These are phyloP conservation scores for Inga oerstediana DNA, from an alignment of 306 rosid species.

Conservation along the genomic window DNA sequence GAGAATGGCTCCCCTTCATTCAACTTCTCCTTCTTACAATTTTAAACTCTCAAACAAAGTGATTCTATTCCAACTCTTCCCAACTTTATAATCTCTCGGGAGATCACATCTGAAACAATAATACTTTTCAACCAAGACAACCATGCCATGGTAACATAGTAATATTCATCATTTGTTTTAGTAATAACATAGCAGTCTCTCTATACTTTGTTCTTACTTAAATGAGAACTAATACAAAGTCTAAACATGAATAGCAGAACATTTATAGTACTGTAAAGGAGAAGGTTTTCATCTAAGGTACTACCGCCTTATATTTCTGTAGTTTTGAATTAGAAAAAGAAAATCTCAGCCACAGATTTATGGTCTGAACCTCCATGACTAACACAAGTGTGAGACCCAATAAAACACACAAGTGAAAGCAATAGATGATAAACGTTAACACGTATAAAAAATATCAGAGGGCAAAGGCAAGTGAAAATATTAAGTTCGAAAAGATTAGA, in stretches of 20 bases:
- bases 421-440: not conserved
- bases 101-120: not conserved
- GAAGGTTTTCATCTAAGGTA: not conserved
- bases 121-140: not conserved
- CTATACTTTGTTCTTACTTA: not conserved
- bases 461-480: not conserved
- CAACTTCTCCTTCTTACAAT: not conserved
- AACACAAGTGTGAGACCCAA: not conserved
- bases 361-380: not conserved
- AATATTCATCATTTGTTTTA: not conserved
- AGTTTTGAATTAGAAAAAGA: not conserved
- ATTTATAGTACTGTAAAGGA: not conserved
- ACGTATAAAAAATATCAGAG: not conserved
- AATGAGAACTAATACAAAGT: not conserved
- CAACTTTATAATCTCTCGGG: not conserved
- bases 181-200: not conserved
- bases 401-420: not conserved
- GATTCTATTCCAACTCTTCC: constrained; percentile 5
- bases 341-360: not conserved
- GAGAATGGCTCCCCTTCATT: not conserved
- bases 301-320: not conserved
- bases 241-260: not conserved
- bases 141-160: not conserved
- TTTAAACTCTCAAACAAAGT: not conserved
- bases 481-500: not conserved